Percentiles rank a stretch among this genome's conserved stretches.
These are phyloP conservation scores for Achaetomiella virescens DNA, from an alignment of 495 filamentous ascomycete genomes.

Conservation along the genomic window DNA sequence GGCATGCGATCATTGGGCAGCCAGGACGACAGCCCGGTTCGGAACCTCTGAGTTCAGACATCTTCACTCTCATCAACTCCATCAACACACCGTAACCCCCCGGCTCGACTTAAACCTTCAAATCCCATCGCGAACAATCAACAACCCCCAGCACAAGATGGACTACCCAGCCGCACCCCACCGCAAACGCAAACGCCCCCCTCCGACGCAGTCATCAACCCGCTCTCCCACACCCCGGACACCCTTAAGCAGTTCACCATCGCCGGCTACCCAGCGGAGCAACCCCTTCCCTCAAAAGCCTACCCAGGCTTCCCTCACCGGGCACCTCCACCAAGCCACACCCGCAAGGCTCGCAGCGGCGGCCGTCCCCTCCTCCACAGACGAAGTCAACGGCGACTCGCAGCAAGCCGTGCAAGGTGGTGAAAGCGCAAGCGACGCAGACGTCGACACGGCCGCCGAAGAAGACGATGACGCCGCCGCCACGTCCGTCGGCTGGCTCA, in stretches of 20 bases:
- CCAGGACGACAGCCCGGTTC: too few relatives aligned
- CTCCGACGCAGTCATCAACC: constrained; percentile 39
- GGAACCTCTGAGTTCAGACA: too few relatives aligned
- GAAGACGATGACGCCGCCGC: background rate
- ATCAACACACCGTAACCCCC: too few relatives aligned
- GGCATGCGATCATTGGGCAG: too few relatives aligned
- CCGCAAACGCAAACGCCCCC: constrained; percentile 27
- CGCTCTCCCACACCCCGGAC: constrained; percentile 37
- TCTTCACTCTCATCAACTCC: too few relatives aligned
- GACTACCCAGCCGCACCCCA: background rate
- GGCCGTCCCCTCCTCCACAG: background rate
- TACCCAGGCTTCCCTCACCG: constrained; percentile 41
- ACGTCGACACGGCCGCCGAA: background rate
- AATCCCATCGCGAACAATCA: too few relatives aligned
- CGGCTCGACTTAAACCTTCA: too few relatives aligned
- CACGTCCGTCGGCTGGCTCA: background rate
- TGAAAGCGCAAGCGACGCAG: background rate
- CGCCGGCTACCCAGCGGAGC: constrained; percentile 31
- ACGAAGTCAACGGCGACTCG: background rate
- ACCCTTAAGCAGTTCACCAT: constrained; percentile 36
- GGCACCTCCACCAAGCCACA: constrained; percentile 9
- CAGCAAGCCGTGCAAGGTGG: constrained; percentile 9
- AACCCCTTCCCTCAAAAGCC: constrained; percentile 31
- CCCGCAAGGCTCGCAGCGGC: background rate
- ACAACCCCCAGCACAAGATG: background rate